phyloP scores from a whole-genome alignment of 2,329 filamentous ascomycete species.

The Colletotrichum liaoningense region DNA sequence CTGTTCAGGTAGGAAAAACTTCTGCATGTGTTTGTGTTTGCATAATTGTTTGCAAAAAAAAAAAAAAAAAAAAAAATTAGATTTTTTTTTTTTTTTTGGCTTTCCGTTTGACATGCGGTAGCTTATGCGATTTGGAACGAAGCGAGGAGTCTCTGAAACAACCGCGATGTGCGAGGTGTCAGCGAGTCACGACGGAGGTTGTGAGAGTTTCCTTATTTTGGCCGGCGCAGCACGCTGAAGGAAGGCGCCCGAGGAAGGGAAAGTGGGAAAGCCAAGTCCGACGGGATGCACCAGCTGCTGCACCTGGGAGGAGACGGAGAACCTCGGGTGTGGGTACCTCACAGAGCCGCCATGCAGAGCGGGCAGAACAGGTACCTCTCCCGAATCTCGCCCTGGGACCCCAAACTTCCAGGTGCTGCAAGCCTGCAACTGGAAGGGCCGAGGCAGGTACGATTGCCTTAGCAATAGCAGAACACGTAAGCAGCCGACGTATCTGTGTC shows the following conservation, averaged over 20 bases:
- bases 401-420: neutral
- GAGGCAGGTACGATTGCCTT: neutral
- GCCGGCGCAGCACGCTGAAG: neutral
- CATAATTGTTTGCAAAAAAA: neutral
- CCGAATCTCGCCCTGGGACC: neutral
- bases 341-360: slow-evolving; percentile 28
- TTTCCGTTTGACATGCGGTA: slow-evolving; percentile 14
- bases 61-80: neutral
- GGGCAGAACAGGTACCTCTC: neutral
- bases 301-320: slow-evolving; percentile 1
- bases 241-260: neutral
- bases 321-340: slow-evolving; percentile 3
- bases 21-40: neutral
- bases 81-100: neutral
- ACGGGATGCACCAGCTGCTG: neutral
- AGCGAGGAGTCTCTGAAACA: slow-evolving; percentile 30
- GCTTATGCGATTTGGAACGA: slow-evolving; percentile 12
- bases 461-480: neutral
- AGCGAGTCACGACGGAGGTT: neutral
- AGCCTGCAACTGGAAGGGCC: neutral
- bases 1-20: neutral
- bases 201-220: too few relatives aligned
- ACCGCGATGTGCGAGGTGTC: slow-evolving; percentile 14
- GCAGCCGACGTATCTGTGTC: neutral
- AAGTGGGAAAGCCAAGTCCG: neutral